Evolutionary conservation across 768 basidiomycete species (phyloP).

Genomic region (Termitomyces sp.): DNA sequence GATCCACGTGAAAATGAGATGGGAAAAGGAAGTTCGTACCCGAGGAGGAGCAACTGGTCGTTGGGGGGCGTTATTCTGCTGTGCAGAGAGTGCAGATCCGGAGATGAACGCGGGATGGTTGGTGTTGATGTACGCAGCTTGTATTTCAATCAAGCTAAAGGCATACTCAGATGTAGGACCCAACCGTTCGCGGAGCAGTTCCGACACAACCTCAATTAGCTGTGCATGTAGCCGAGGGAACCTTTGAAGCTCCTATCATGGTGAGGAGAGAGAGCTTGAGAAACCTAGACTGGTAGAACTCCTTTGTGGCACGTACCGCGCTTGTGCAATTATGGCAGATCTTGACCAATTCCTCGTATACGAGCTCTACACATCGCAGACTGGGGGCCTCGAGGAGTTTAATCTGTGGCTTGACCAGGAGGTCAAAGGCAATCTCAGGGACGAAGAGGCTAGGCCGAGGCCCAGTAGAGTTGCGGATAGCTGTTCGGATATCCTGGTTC

Average conservation of each 20-base stretch:
- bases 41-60: conserved; percentile 44
- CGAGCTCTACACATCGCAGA: conserved; percentile 93
- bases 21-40: conserved; percentile 37
- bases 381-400: conserved; percentile 93
- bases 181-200: conserved; percentile 89
- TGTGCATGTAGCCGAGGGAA: conserved; percentile 94
- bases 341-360: conserved; percentile 98
- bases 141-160: conserved; percentile 92
- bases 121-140: conserved; percentile 99
- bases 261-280: neutral
- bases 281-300: neutral
- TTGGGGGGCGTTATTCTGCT: conserved; percentile 40
- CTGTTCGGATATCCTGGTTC: conserved; percentile 93
- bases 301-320: conserved; percentile 45
- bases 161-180: conserved; percentile 98
- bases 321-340: conserved; percentile 99
- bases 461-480: conserved; percentile 97
- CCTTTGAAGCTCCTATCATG: conserved; percentile 81
- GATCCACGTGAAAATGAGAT: conserved; percentile 2
- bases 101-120: conserved; percentile 95
- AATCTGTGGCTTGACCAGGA: conserved; percentile 97
- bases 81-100: conserved; percentile 64
- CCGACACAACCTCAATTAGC: conserved; percentile 94
- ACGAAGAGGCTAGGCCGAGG: conserved; percentile 95
- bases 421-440: conserved; percentile 94